phyloP scores from a whole-genome alignment of 108 stramenopile genomes.

The Seminavis robusta region DNA sequence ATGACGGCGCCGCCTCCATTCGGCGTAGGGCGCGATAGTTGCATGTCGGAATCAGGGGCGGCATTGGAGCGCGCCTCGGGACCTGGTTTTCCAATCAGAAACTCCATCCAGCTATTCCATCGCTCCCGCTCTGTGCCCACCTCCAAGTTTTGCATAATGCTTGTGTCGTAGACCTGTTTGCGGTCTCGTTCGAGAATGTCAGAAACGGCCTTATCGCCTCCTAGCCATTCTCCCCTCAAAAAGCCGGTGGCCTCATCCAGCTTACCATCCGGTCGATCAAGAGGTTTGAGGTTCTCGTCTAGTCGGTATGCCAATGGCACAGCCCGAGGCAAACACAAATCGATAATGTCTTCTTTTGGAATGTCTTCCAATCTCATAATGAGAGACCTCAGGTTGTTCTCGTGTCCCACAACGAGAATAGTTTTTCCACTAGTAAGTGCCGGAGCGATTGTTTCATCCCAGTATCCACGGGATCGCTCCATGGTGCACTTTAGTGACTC shows the following conservation, averaged over 20 bases:
- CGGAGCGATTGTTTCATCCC: slow-evolving; percentile 87
- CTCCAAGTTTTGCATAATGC: slow-evolving; percentile 64
- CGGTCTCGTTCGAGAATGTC: slow-evolving; percentile 72
- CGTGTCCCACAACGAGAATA: slow-evolving; percentile 93
- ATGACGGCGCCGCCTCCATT: too few species aligned
- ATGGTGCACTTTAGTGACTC: slow-evolving; percentile 87
- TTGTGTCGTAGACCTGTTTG: slow-evolving; percentile 82
- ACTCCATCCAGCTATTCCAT: slow-evolving; percentile 3
- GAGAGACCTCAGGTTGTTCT: slow-evolving; percentile 92
- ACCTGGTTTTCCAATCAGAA: background rate
- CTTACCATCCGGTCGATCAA: slow-evolving; percentile 62
- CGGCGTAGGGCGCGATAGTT: too few species aligned
- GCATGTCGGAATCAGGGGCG: too few species aligned
- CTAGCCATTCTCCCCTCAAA: slow-evolving; percentile 76
- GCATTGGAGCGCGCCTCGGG: too few species aligned
- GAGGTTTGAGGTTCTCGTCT: slow-evolving; percentile 76
- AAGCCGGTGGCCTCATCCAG: slow-evolving; percentile 80
- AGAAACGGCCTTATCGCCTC: slow-evolving; percentile 70
- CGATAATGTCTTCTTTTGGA: slow-evolving; percentile 83
- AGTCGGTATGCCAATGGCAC: slow-evolving; percentile 88
- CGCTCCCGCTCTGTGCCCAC: background rate
- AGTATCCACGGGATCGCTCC: slow-evolving; percentile 81
- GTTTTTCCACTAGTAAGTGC: slow-evolving; percentile 82
- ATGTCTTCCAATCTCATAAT: slow-evolving; percentile 94
- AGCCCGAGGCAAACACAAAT: slow-evolving; percentile 86